phyloP scores from a whole-genome alignment of 345 rosid species.

The Mallotus nudiflorus region DNA sequence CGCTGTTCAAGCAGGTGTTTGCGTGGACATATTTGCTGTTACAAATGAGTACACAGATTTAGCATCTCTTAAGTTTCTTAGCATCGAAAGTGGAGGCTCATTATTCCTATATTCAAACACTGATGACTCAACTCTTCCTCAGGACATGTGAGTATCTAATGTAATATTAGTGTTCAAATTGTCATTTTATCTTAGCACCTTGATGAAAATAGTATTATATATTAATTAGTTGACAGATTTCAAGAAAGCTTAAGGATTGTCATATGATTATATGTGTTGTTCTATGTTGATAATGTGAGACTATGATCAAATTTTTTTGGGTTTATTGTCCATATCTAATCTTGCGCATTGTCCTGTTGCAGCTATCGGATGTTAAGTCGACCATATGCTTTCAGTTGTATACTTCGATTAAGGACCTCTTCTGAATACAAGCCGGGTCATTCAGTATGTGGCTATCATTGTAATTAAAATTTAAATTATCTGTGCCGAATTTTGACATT shows the following conservation, averaged over 20 bases:
- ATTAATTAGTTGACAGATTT: not conserved
- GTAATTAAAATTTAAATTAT: conserved; percentile 7
- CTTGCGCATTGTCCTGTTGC: conserved; percentile 21
- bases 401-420: conserved; percentile 89
- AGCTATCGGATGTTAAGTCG: conserved; percentile 94
- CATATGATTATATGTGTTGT: not conserved
- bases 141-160: conserved; percentile 82
- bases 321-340: not conserved
- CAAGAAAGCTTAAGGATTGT: not conserved
- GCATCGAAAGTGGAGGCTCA: conserved; percentile 98
- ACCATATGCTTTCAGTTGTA: conserved; percentile 92
- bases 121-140: conserved; percentile 98
- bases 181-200: not conserved
- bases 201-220: not conserved
- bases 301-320: conserved; percentile 9
- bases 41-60: conserved; percentile 98
- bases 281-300: not conserved
- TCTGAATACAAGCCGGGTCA: conserved; percentile 87
- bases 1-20: conserved; percentile 98
- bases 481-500: conserved; percentile 17
- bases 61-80: conserved; percentile 94
- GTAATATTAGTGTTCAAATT: not conserved
- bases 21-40: conserved; percentile 89
- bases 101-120: conserved; percentile 80
- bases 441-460: conserved; percentile 55